Conservation (phyloP, 2,329 filamentous ascomycete genomes). For the Penicillium brevicompactum region DNA sequence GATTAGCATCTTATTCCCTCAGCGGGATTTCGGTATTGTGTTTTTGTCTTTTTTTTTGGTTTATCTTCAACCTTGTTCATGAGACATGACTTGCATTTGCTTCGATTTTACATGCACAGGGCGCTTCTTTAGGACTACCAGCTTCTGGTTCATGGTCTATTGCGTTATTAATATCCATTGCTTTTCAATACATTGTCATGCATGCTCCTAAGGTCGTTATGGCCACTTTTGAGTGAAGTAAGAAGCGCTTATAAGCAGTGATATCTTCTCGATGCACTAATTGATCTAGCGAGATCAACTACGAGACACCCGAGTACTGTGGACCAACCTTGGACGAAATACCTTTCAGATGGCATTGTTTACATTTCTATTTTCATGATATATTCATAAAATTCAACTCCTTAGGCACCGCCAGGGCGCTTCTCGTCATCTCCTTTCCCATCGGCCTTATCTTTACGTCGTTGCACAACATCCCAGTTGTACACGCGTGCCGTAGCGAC, state of each 20-base stretch:
- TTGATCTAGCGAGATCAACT: no score
- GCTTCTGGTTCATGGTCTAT: background rate
- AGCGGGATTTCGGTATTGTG: background rate
- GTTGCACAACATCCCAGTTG: conserved; percentile 97
- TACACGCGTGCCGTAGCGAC: conserved; percentile 97
- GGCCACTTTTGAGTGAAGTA: no score
- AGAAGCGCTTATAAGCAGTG: no score
- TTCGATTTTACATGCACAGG: conserved; percentile 6
- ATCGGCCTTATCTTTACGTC: conserved; percentile 79
- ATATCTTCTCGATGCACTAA: no score
- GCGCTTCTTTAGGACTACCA: background rate
- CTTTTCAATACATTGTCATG: background rate
- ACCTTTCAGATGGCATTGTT: background rate
- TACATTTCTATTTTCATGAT: conserved; percentile 8
- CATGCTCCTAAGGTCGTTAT: no score
- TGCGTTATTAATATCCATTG: conserved; percentile 5
- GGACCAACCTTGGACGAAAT: no score
- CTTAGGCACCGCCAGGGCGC: conserved; percentile 7
- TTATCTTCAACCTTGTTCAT: background rate
- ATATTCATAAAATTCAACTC: background rate
- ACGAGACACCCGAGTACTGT: no score
- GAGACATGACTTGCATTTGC: conserved; percentile 10
- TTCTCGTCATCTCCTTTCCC: conserved; percentile 50
- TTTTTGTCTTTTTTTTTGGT: background rate
- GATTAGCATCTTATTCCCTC: background rate